Conservation (phyloP, 257 asterid species). For the Fraxinus americana region DNA sequence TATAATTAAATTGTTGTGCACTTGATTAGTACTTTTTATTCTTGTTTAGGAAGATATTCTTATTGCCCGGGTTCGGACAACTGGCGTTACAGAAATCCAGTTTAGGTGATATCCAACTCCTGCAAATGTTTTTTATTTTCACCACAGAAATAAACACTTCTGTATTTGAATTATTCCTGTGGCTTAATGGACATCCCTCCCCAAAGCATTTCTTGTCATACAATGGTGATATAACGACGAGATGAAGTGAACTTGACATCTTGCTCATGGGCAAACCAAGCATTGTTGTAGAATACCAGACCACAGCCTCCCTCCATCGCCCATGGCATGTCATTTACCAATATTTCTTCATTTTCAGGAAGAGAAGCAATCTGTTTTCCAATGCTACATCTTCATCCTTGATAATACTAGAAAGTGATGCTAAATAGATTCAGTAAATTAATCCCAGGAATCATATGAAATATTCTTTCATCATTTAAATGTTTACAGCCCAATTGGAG, state of each 20-base stretch:
- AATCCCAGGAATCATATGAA: too few species aligned
- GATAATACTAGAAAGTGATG: background rate
- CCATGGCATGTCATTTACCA: too few species aligned
- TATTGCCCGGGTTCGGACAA: slow-evolving; percentile 94
- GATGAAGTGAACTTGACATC: slow-evolving; percentile 11
- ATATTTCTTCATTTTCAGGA: too few species aligned
- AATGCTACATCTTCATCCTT: too few species aligned
- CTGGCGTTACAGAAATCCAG: slow-evolving; percentile 96
- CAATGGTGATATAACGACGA: background rate
- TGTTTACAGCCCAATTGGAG: slow-evolving; percentile 94
- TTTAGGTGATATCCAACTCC: slow-evolving; percentile 67
- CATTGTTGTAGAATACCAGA: too few species aligned
- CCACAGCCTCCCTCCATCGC: too few species aligned
- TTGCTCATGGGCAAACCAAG: slow-evolving; percentile 1
- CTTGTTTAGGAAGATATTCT: slow-evolving; percentile 88
- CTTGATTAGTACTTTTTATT: slow-evolving; percentile 27
- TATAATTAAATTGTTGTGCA: slow-evolving; percentile 20
- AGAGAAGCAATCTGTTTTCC: too few species aligned
- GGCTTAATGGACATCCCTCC: too few species aligned
- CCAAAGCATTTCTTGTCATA: background rate
- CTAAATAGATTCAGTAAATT: too few species aligned
- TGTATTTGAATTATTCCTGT: slow-evolving; percentile 3
- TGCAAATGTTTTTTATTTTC: background rate
- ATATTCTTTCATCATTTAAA: slow-evolving; percentile 7
- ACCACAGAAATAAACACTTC: slow-evolving; percentile 7